These are phyloP conservation scores for Kregervanrija pseudodelftensis DNA, from an alignment of 805 yeast species.

Conservation along the genomic window DNA sequence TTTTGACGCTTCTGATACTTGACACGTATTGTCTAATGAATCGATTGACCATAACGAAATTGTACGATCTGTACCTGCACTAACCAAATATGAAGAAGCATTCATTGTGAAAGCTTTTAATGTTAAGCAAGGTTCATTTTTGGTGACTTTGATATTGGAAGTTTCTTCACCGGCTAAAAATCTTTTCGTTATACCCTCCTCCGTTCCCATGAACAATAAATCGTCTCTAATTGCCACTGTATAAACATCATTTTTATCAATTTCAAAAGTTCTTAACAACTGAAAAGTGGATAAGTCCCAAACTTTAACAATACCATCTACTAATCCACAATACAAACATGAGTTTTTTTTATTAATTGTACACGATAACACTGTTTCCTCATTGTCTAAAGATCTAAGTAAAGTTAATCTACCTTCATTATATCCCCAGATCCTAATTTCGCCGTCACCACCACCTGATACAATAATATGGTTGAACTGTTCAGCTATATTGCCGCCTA, in stretches of 20 bases:
- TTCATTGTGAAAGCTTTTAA: constrained; percentile 39
- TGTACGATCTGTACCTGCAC: constrained; percentile 67
- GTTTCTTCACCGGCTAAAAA: background rate
- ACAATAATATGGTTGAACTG: constrained; percentile 35
- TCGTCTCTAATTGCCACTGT: constrained; percentile 43
- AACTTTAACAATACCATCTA: constrained; percentile 65
- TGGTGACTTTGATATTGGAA: constrained; percentile 6
- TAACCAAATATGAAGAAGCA: constrained; percentile 40
- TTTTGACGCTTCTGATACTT: no score
- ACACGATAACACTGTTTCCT: constrained; percentile 67
- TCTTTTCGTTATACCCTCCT: constrained; percentile 21
- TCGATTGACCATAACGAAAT: constrained; percentile 66
- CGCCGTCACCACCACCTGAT: constrained; percentile 89
- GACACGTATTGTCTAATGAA: constrained; percentile 10
- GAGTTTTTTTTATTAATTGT: constrained; percentile 43
- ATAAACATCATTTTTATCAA: constrained; percentile 45
- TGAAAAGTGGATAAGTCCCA: constrained; percentile 88
- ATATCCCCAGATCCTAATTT: constrained; percentile 72
- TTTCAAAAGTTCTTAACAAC: constrained; percentile 38
- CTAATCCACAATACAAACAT: constrained; percentile 76
- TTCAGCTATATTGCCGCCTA: constrained; percentile 22
- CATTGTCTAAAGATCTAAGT: constrained; percentile 45
- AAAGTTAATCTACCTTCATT: constrained; percentile 17
- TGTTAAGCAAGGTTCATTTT: constrained; percentile 38
- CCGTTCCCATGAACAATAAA: constrained; percentile 57